Base-by-base conservation (phyloP, 2,329 filamentous ascomycete genomes). In the Trichoderma semiorbis region DNA sequence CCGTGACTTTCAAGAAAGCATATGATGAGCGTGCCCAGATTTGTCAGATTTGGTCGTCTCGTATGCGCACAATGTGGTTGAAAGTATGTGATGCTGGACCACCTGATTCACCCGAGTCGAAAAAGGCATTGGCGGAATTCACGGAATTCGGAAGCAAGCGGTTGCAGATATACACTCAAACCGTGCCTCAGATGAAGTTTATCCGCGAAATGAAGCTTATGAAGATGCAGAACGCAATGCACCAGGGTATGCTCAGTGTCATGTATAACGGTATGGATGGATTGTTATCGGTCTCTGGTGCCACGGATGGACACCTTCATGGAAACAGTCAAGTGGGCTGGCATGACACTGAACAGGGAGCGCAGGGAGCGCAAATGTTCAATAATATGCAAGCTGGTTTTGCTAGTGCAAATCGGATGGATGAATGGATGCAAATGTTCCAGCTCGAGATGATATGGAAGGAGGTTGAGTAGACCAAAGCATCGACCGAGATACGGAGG, bases 41-140 rank as follows among this genome's bases (percentile, higher is more conserved):
- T 50, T 83, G 82, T 62, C 79, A 80, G 39, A 75, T 83, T 7
- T 83, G 80, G 78, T 81, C 80, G 3, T 78, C 78, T 0, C 78
- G 81, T 6, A 83, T 83, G 80, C 81, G 82, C n/a, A 74, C 63
- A 1, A 77, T 80, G 74, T 83, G 79, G 76, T 73, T 76, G 2
- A 73, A 75, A 11, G 76, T 68, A 0, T 82, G 80, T 65, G 74
- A 71, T 0, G 77, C 77, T 1, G 78, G 79, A 1, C 62, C 69
- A 0, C 75, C 77, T 0, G 78, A 75, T 5, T 78, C 78, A 0
- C 47, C 72, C 1, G 78, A 77, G 43, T 79, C 76, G 1, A 65
- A 78, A 8, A 73, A 69, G 1, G 77, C 75, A 0, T n/a, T 80
- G 1, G 73, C 73, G 0, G 73, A 76, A n/a, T 80, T 80, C 36